phyloP scores from a whole-genome alignment of 2,329 filamentous ascomycete species.

The Thermothelomyces thermophilus region DNA sequence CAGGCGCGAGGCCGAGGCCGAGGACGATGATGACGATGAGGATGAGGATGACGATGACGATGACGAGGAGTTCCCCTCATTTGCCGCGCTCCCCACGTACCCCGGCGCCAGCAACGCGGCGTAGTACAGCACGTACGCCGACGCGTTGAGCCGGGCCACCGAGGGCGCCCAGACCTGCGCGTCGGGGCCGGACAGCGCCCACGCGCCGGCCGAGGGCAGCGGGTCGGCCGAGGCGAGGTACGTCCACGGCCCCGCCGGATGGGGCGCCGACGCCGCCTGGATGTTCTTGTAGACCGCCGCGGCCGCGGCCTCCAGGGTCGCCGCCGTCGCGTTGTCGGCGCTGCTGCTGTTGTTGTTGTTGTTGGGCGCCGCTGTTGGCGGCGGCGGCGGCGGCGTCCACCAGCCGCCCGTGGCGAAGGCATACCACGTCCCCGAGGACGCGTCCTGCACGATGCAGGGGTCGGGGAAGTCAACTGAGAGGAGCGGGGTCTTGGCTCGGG shows the following conservation, averaged over 20 bases:
- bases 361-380: background rate
- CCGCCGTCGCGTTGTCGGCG: slow-evolving; percentile 15
- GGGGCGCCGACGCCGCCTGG: slow-evolving; percentile 41
- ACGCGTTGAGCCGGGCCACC: slow-evolving; percentile 26
- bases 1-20: background rate
- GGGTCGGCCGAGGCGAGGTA: slow-evolving; percentile 38
- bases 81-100: no score
- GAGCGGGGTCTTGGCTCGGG: slow-evolving; percentile 4
- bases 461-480: slow-evolving; percentile 37
- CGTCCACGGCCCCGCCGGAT: slow-evolving; percentile 28
- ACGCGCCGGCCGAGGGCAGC: slow-evolving; percentile 39
- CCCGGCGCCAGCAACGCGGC: no score
- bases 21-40: background rate
- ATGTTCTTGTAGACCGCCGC: slow-evolving; percentile 30
- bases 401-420: slow-evolving; percentile 39
- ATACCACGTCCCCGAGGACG: slow-evolving; percentile 39
- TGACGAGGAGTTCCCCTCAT: background rate
- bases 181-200: slow-evolving; percentile 34
- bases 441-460: slow-evolving; percentile 36
- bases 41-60: background rate
- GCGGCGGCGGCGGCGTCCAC: background rate
- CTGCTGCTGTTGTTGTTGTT: background rate
- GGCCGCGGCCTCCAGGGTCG: background rate
- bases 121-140: no score
- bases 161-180: slow-evolving; percentile 43